Percentiles rank a stretch among this genome's conserved stretches.
phyloP scores from a whole-genome alignment of 2,329 filamentous ascomycete genomes.

The Pestalotiopsis sp. region DNA sequence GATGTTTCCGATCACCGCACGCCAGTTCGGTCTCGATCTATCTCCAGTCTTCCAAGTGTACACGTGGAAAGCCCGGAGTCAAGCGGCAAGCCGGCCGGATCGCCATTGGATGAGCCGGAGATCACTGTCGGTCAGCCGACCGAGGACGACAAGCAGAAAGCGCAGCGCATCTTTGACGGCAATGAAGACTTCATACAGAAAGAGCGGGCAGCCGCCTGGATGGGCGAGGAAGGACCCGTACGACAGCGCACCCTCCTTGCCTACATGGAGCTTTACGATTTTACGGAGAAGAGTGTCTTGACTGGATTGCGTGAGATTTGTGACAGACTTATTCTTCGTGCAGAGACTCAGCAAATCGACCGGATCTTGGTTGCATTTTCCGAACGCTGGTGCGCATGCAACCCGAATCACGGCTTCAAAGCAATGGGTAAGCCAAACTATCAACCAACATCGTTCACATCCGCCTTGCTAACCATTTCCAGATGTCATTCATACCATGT shows the following conservation, averaged over 20 bases:
- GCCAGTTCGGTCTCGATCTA: constrained; percentile 36
- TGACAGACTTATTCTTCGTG: constrained; percentile 78
- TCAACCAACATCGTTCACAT: too few species aligned
- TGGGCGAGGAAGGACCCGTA: constrained; percentile 73
- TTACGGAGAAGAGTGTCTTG: constrained; percentile 78
- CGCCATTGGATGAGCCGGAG: constrained; percentile 60
- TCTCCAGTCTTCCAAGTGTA: constrained; percentile 50
- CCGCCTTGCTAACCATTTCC: neutral
- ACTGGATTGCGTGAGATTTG: constrained; percentile 80
- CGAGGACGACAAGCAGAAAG: constrained; percentile 75
- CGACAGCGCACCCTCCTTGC: constrained; percentile 66
- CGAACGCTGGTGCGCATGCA: constrained; percentile 90
- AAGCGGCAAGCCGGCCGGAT: constrained; percentile 38
- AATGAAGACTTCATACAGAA: constrained; percentile 80
- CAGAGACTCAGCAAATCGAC: constrained; percentile 96
- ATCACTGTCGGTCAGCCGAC: constrained; percentile 62
- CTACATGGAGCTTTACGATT: constrained; percentile 94
- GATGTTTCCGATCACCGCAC: constrained; percentile 44
- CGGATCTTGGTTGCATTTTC: constrained; percentile 90
- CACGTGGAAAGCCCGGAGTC: constrained; percentile 49
- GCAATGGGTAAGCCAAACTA: constrained; percentile 64
- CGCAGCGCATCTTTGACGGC: constrained; percentile 81
- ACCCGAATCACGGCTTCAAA: constrained; percentile 91
- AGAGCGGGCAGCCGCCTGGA: constrained; percentile 81
- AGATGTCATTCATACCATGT: constrained; percentile 97